phyloP scores from a whole-genome alignment of 73 alveolate species.

The Symbiodinium pilosum region DNA sequence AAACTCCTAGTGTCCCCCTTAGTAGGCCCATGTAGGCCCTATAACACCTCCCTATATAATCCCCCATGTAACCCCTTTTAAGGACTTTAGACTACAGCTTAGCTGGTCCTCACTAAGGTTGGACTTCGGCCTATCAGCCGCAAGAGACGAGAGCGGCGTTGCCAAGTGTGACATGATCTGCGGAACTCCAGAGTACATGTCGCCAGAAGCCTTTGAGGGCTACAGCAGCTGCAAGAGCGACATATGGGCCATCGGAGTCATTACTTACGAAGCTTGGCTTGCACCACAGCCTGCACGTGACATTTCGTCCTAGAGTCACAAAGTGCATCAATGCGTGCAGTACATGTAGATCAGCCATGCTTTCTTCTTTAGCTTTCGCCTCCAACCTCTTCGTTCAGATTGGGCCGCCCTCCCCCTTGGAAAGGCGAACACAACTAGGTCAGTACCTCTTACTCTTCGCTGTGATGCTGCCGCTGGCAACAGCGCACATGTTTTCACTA shows the following conservation, averaged over 20 bases:
- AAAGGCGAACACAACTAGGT: no score
- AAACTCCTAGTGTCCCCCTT: no score
- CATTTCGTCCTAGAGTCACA: not conserved
- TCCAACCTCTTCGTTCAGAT: no score
- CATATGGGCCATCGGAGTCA: slow-evolving; percentile 92
- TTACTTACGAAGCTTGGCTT: slow-evolving; percentile 15
- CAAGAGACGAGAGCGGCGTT: not conserved
- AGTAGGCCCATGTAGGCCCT: no score
- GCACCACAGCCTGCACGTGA: not conserved
- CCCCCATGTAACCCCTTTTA: not conserved
- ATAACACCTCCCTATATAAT: not conserved
- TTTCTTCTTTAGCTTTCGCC: no score
- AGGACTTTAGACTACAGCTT: no score
- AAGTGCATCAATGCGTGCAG: not conserved
- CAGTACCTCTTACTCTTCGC: no score
- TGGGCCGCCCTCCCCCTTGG: no score
- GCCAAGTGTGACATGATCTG: not conserved
- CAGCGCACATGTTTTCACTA: no score
- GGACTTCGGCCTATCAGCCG: slow-evolving; percentile 89
- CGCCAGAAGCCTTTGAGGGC: slow-evolving; percentile 82
- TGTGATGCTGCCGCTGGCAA: no score
- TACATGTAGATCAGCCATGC: not conserved
- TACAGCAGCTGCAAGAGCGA: slow-evolving; percentile 43
- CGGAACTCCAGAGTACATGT: slow-evolving; percentile 33
- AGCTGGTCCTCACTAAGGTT: no score